phyloP scores from a whole-genome alignment of 495 filamentous ascomycete genomes.

The Pseudoneurospora amorphoporcata region DNA sequence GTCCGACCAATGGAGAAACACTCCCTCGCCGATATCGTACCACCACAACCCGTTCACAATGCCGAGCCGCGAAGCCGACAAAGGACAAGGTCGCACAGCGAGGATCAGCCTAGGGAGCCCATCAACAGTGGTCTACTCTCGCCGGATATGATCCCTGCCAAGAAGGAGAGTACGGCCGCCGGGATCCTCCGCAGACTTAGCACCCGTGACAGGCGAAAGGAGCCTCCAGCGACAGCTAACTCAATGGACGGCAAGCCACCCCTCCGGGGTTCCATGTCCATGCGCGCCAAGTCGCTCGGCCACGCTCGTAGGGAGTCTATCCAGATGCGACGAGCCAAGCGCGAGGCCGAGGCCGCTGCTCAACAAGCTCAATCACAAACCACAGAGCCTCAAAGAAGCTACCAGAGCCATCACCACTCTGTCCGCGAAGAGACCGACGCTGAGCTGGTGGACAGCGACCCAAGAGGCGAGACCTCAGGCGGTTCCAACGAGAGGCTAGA shows the following conservation, averaged over 20 bases:
- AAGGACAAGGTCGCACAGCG: slow-evolving; percentile 85
- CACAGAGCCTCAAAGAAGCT: slow-evolving; percentile 22
- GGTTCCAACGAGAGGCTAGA: slow-evolving; percentile 41
- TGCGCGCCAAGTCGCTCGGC: slow-evolving; percentile 80
- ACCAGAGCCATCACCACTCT: slow-evolving; percentile 44
- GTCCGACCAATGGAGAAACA: slow-evolving; percentile 28
- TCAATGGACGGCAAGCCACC: slow-evolving; percentile 27
- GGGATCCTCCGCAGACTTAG: slow-evolving; percentile 87
- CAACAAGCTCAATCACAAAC: slow-evolving; percentile 4
- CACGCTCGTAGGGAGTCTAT: slow-evolving; percentile 87
- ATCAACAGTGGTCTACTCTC: slow-evolving; percentile 60
- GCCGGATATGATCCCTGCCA: slow-evolving; percentile 51
- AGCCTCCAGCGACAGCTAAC: slow-evolving; percentile 40
- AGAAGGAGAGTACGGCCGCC: slow-evolving; percentile 79
- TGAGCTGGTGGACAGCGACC: slow-evolving; percentile 33
- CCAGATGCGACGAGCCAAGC: slow-evolving; percentile 59
- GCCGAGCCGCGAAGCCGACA: slow-evolving; percentile 76
- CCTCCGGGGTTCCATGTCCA: slow-evolving; percentile 42
- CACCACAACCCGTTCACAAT: slow-evolving; percentile 86
- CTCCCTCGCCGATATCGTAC: slow-evolving; percentile 54
- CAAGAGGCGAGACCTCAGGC: slow-evolving; percentile 32
- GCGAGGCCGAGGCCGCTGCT: slow-evolving; percentile 39
- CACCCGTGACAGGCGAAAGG: slow-evolving; percentile 61
- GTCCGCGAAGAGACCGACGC: slow-evolving; percentile 74
- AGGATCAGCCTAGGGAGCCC: slow-evolving; percentile 76